Percentiles rank a stretch among this genome's conserved stretches.
These are phyloP conservation scores for Phalaenopsis hybrid DNA, from an alignment of 116 monocot species.

Conservation along the genomic window DNA sequence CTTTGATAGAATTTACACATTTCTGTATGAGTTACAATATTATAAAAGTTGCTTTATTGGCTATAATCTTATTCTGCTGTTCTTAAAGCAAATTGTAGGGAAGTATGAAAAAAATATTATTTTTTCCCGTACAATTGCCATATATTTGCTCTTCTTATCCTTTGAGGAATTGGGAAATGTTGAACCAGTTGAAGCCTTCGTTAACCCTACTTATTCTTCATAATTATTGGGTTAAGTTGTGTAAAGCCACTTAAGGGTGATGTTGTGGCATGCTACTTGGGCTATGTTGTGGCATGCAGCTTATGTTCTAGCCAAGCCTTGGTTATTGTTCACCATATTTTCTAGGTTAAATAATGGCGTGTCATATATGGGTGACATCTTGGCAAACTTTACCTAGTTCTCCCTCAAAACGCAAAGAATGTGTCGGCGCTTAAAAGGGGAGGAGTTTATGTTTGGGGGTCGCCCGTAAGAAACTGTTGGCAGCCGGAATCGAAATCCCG, in stretches of 20 bases:
- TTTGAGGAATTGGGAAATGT: not conserved
- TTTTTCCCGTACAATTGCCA: not conserved
- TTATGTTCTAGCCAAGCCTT: not conserved
- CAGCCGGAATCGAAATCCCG: too few species aligned
- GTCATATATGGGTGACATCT: not conserved
- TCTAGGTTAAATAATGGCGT: not conserved
- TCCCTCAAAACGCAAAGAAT: not conserved
- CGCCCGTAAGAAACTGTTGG: too few species aligned
- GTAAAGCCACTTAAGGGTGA: not conserved
- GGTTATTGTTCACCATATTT: not conserved
- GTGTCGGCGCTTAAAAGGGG: too few species aligned
- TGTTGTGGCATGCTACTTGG: not conserved
- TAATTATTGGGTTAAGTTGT: not conserved
- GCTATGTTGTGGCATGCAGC: not conserved
- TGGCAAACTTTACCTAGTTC: not conserved
- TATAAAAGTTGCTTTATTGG: too few species aligned
- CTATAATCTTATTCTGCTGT: too few species aligned
- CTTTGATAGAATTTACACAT: too few species aligned
- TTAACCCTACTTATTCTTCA: not conserved
- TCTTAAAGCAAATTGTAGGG: not conserved
- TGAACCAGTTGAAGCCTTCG: not conserved
- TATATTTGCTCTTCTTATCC: not conserved
- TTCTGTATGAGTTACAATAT: too few species aligned
- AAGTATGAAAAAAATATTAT: not conserved
- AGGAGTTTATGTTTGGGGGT: too few species aligned